phyloP scores from a whole-genome alignment of 2,329 filamentous ascomycete genomes.

The Arthrobotrys iridis region DNA sequence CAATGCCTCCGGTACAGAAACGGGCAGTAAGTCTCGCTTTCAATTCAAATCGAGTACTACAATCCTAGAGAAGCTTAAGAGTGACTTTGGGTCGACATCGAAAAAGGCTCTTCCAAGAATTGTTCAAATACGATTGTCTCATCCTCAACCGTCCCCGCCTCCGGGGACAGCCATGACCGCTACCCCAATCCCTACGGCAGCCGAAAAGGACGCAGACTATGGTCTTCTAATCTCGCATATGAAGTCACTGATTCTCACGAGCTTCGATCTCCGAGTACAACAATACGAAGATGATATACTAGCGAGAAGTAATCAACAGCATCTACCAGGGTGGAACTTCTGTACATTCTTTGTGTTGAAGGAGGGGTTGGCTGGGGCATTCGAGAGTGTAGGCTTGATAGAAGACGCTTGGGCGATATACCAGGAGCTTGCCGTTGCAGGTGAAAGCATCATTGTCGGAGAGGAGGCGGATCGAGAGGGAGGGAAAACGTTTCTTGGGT shows the following conservation, averaged over 20 bases:
- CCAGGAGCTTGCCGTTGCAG: slow-evolving; percentile 87
- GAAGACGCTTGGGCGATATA: slow-evolving; percentile 96
- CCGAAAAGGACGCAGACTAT: slow-evolving; percentile 85
- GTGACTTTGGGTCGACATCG: slow-evolving; percentile 84
- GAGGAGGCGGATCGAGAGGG: slow-evolving; percentile 70
- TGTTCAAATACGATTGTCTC: slow-evolving; percentile 79
- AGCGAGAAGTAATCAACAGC: slow-evolving; percentile 87
- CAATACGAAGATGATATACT: slow-evolving; percentile 98
- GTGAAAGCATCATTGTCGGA: slow-evolving; percentile 80
- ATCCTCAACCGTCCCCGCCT: slow-evolving; percentile 56
- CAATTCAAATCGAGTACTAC: slow-evolving; percentile 79
- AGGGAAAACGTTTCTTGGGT: slow-evolving; percentile 59
- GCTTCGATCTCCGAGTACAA: slow-evolving; percentile 87
- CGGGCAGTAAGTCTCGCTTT: slow-evolving; percentile 74
- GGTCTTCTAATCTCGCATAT: slow-evolving; percentile 84
- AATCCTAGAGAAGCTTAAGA: slow-evolving; percentile 85
- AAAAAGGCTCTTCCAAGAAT: slow-evolving; percentile 73
- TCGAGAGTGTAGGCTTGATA: slow-evolving; percentile 94
- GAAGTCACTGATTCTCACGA: slow-evolving; percentile 84
- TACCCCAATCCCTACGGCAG: slow-evolving; percentile 71
- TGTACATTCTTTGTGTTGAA: slow-evolving; percentile 99
- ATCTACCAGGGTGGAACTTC: slow-evolving; percentile 95
- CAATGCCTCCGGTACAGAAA: slow-evolving; percentile 67
- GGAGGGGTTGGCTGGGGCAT: slow-evolving; percentile 89
- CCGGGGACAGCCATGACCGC: slow-evolving; percentile 60